Evolutionary conservation across 371 early-diverging fungal genomes (phyloP), one percentile per base, ranked within the genome.

Genomic region (Rhizomucor miehei): DNA sequence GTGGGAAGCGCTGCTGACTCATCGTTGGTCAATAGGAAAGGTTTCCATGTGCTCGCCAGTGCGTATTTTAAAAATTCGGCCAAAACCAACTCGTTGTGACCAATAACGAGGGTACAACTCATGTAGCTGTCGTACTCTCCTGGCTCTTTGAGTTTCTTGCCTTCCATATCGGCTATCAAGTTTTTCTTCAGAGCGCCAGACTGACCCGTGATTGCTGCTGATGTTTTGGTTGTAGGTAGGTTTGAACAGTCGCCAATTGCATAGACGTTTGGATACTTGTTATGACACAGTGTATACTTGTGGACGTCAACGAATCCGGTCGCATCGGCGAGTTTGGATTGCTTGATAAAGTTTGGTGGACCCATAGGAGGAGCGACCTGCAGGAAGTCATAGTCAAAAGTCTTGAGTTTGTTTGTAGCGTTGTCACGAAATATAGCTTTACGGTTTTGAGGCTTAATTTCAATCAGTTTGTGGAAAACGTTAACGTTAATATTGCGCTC

Each of bases 1-100:
- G 59, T 91, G 89, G 23, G 82, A 75, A 35, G 75, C 69, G n/a
- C 66, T 71, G 44, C 82, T 76, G 67, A 91, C 82, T 51, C 77
- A 67, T 48, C 84, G 84, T 67, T 94, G 94, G 71, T 94, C 85
- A 51, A 89, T 75, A 37, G 89, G 88, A 79, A 92, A 92, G 9
- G 94, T 93, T 69, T 93, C 93, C 47, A 82, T 69, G 37, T 92
- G 92, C 44, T 79, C 53, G 11, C 87, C 86, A 25, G 88, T 82
- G n/a, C n/a, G 69, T 88, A 94, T 17, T 91, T 93, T 21, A 85
- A 86, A 67, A 94, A 94, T 66, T 94, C 94, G 19, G 94, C 94
- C 62, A 94, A 73, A 36, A 94, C 86, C 37, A 94, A 65, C 69
- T 89, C 80, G 57, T 89, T 80, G 48, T 83, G 84, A 19, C 92